Conservation (phyloP, 2,329 filamentous ascomycete species). For the Colletotrichum eleusines region DNA sequence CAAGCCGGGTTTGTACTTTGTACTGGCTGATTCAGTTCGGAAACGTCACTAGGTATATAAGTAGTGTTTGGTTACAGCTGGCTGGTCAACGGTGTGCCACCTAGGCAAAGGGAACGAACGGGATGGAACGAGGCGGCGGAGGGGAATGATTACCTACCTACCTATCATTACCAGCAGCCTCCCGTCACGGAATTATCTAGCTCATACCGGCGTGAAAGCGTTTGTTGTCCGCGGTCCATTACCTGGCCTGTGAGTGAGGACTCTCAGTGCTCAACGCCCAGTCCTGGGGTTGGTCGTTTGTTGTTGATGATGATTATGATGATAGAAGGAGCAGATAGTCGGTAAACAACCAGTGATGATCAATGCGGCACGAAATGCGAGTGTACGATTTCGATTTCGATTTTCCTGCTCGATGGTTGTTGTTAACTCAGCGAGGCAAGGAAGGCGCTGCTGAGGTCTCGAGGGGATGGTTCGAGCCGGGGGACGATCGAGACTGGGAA, state of each 20-base stretch:
- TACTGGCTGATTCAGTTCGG: conserved; percentile 10
- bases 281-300: no score
- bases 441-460: conserved; percentile 13
- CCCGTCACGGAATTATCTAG: conserved; percentile 2
- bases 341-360: not conserved
- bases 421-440: conserved; percentile 9
- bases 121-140: not conserved
- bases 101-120: conserved; percentile 1
- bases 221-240: conserved; percentile 1
- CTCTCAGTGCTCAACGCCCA: conserved; percentile 4
- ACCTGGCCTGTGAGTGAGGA: not conserved
- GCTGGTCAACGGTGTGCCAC: conserved; percentile 10
- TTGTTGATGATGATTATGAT: no score
- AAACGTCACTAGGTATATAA: not conserved
- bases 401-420: not conserved
- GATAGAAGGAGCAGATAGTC: not conserved
- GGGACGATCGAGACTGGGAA: not conserved
- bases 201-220: not conserved
- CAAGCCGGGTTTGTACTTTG: no score
- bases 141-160: no score
- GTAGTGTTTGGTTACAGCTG: conserved; percentile 7
- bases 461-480: not conserved
- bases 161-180: conserved; percentile 25
- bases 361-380: conserved; percentile 15
- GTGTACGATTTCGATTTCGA: conserved; percentile 20